Percentiles rank a stretch among this genome's conserved stretches.
phyloP scores from a whole-genome alignment of 179 eudicot species.

The Beta lomatogona region DNA sequence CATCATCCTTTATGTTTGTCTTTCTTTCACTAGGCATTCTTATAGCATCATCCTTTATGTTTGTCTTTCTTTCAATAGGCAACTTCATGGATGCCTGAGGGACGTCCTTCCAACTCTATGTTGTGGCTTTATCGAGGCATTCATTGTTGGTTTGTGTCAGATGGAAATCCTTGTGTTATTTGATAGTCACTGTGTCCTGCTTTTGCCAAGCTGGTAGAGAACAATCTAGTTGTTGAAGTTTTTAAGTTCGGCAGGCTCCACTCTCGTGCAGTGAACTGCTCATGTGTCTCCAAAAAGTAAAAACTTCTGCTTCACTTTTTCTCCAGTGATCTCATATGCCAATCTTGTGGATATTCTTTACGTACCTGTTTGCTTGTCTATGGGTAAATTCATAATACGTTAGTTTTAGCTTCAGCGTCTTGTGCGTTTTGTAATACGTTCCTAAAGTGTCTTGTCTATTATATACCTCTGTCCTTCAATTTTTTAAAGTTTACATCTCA shows the following conservation, averaged over 20 bases:
- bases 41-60: neutral
- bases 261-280: neutral
- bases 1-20: too few relatives aligned
- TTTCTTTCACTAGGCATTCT: too few relatives aligned
- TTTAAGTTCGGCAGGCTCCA: neutral
- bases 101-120: neutral
- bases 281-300: neutral
- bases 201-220: neutral
- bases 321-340: neutral
- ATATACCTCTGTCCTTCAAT: too few relatives aligned
- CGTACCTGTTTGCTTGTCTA: neutral
- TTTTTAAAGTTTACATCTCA: too few relatives aligned
- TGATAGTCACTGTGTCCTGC: neutral
- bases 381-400: neutral
- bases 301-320: neutral
- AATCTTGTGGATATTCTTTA: neutral
- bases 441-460: neutral
- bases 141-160: neutral
- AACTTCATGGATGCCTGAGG: neutral
- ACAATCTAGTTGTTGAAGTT: neutral
- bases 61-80: neutral
- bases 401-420: neutral
- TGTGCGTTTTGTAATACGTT: neutral
- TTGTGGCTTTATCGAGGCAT: neutral
- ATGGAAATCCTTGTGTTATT: neutral